Percentiles rank a stretch among this genome's conserved stretches.
phyloP scores from a whole-genome alignment of 768 basidiomycete genomes.

The Calocybe gangraenosa region DNA sequence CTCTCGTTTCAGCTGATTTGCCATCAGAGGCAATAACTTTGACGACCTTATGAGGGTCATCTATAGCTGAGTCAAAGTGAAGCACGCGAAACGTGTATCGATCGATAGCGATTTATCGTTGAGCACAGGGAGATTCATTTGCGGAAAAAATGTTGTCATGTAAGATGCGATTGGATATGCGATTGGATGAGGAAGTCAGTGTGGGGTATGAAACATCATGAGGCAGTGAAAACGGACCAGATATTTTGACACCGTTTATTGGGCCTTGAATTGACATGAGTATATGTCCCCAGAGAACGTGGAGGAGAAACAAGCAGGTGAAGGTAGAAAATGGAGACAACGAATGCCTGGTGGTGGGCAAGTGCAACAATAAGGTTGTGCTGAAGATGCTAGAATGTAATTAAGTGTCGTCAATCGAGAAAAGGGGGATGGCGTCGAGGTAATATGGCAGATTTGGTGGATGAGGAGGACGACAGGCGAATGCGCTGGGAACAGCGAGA shows the following conservation, averaged over 20 bases:
- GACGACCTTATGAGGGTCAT: conserved; percentile 96
- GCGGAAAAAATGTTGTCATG: conserved; percentile 2
- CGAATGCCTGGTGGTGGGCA: conserved; percentile 11
- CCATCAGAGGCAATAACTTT: conserved; percentile 95
- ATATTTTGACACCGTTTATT: conserved; percentile 86
- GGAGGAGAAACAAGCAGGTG: conserved; percentile 11
- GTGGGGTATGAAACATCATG: conserved; percentile 22
- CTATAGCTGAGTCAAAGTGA: conserved; percentile 53
- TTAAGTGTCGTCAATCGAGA: conserved; percentile 19
- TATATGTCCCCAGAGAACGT: conserved; percentile 9
- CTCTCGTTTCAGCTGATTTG: conserved; percentile 83
- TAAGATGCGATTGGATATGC: conserved; percentile 22
- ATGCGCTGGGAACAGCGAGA: conserved; percentile 20
- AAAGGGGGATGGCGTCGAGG: conserved; percentile 14
- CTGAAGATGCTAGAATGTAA: conserved; percentile 11
- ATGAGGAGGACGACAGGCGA: conserved; percentile 14
- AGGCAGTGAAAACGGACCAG: conserved; percentile 51
- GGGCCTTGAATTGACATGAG: conserved; percentile 74
- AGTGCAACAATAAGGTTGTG: conserved; percentile 6
- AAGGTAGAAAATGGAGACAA: conserved; percentile 4
- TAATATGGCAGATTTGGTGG: conserved; percentile 11
- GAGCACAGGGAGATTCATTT: conserved; percentile 7
- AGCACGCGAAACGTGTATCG: conserved; percentile 25
- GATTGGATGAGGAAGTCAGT: conserved; percentile 20
- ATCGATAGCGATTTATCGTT: conserved; percentile 30